Evolutionary conservation across 2,329 filamentous ascomycete species (phyloP), one percentile per base, ranked within the genome.

Genomic region (Tolypocladium pustulatum): DNA sequence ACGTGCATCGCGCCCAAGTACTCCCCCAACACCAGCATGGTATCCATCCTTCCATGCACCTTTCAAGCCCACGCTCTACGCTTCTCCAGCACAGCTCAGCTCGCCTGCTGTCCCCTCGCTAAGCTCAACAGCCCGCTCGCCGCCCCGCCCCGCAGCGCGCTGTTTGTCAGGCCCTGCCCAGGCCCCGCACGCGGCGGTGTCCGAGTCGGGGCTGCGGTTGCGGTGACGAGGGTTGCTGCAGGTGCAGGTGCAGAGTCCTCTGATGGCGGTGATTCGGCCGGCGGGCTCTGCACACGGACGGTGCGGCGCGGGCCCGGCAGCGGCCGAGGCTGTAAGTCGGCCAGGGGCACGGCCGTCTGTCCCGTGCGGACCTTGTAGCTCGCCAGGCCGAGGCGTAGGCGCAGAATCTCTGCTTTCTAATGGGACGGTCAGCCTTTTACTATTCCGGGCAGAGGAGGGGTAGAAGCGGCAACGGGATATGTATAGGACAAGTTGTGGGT

Each of bases 281-380:
- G n/a, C 8, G 68, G 64, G 41, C 65, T 64, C 59, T 67, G 67
- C 25, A 66, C 63, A 60, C 64, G 62, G 55, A 70, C 63, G 43
- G 62, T 60, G 32, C 61, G 62, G 20, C 61, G 59, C 58, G 61
- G 60, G 57, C 40, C 27, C 25, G 62, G 63, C 17, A 74, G 63
- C 7, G 71, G 72, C 54, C 66, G 69, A 34, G 59, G 67, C 65
- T 84, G 75, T 25, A 91, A 76, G 53, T 82, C 73, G 58, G 84
- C 77, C 61, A 90, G 79, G 1, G 87, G 85, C 34, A 89, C 78
- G 59, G 81, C 75, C 57, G 84, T 81, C 71, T 92, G 89, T 60
- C 88, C 85, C 2, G 88, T 91, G 59, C 80, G 81, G 63, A 92
- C 78, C 72, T 91, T 91, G 77, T 91, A 91, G 67, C 81, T 82